These are phyloP conservation scores for Aspergillus oerlinghausenensis DNA, from an alignment of 2,329 filamentous ascomycete genomes.

Conservation along the genomic window DNA sequence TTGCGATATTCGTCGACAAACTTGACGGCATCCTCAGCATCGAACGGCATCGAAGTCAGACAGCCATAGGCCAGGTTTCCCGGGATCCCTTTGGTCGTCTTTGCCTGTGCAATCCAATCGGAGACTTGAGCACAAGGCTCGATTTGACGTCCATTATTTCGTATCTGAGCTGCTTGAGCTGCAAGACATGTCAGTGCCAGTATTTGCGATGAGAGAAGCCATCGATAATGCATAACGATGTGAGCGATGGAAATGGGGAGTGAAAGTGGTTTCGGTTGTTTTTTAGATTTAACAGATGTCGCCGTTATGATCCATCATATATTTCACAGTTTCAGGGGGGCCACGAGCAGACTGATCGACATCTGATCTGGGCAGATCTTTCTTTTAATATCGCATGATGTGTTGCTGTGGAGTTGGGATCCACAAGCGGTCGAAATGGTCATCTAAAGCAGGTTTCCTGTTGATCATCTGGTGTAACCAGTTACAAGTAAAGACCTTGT, in stretches of 20 bases:
- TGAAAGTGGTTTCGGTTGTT: not conserved
- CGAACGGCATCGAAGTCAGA: conserved; percentile 27
- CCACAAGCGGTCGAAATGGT: not conserved
- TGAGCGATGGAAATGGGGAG: not conserved
- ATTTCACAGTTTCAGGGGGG: not conserved
- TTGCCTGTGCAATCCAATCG: conserved; percentile 2
- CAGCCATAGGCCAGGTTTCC: conserved; percentile 19
- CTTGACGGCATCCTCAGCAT: conserved; percentile 17
- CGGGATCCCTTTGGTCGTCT: not conserved
- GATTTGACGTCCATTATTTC: not conserved
- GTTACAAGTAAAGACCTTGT: not conserved
- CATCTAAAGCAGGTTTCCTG: not conserved
- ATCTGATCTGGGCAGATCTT: not conserved
- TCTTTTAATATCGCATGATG: not conserved
- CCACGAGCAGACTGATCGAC: not conserved
- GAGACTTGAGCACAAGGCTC: not conserved
- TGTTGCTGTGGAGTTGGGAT: not conserved
- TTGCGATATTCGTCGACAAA: conserved; percentile 24
- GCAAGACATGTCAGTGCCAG: not conserved
- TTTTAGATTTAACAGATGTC: not conserved
- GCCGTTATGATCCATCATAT: not conserved
- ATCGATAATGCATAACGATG: not conserved
- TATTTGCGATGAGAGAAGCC: not conserved
- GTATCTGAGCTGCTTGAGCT: not conserved
- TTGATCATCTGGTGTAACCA: not conserved